Base-by-base conservation (phyloP, 371 early-diverging fungal genomes). In the Mucor piriformis region DNA sequence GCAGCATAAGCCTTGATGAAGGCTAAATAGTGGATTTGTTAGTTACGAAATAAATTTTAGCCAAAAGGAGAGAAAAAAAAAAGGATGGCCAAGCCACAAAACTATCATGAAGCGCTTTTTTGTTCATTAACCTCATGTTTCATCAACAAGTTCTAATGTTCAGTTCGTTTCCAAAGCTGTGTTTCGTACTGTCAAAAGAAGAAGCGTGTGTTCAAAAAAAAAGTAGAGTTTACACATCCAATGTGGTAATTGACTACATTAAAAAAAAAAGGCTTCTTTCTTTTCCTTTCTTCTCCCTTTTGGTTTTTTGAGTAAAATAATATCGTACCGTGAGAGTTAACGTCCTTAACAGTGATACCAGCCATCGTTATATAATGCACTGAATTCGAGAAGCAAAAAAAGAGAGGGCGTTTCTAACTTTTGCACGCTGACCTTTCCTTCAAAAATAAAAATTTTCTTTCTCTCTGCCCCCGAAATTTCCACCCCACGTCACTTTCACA, bases 1-100 rank as follows among this genome's bases (percentile, higher is more conserved):
- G 93, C 96, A 72, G 97, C 93, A 79, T 96, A 96, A 54, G 97
- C 95, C 83, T 90, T 89, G 82, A 96, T 88, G 86, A 98, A 97
- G 57, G 84, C 73, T 73, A 64, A 5, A 55, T 42, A 42, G 6
- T 16, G 4, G 25, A 25, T 25, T 13, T 7, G 47, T 46, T 46
- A 46, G 23, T 46, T 25, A 12, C 24, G 3, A 3, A 24, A 13
- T 21, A 5, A 6, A 0, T 13, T 13, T 6, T 48, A 40, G 8
- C 44, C 10, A 27, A 16, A 48, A 37, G 32, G 33, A 62, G 20
- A 35, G 35, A 35, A 23, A 47, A 42, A 54, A 54, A 54, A 42
- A 54, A 23, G 15, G 10, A 11, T 49, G 50, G 59, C 64, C 59
- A 64, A 64, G 64, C 64, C 64, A 64, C 64, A 49, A 54, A 29